Evolutionary conservation across 2,329 filamentous ascomycete genomes (phyloP).

Genomic region (Aspergillus sp.): DNA sequence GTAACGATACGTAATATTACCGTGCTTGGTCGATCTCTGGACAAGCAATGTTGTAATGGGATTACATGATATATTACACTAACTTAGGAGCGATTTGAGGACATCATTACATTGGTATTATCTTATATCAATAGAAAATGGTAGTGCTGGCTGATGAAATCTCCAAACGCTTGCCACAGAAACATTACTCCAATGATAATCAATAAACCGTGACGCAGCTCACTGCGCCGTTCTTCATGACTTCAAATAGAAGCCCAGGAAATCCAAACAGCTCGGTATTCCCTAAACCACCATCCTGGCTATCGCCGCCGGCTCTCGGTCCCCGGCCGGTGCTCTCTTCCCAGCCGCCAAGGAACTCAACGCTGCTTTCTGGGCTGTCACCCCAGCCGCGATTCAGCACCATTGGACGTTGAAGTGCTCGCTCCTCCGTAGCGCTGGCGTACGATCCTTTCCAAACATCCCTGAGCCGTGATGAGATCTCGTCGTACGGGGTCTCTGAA

Average conservation of each 20-base stretch:
- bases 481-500: slow-evolving; percentile 72
- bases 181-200: not conserved
- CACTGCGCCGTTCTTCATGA: slow-evolving; percentile 84
- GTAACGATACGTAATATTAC: not conserved
- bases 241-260: slow-evolving; percentile 89
- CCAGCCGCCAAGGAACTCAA: slow-evolving; percentile 77
- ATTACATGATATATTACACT: not conserved
- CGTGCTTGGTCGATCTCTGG: not conserved
- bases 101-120: not conserved
- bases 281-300: slow-evolving; percentile 50
- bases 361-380: slow-evolving; percentile 83
- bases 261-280: slow-evolving; percentile 89
- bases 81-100: not conserved
- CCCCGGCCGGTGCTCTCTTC: slow-evolving; percentile 59
- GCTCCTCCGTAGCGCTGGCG: slow-evolving; percentile 48
- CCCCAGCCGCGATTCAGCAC: slow-evolving; percentile 86
- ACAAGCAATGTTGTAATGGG: not conserved
- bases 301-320: slow-evolving; percentile 36
- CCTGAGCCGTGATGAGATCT: slow-evolving; percentile 62
- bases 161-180: not conserved
- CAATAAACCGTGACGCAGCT: slow-evolving; percentile 85
- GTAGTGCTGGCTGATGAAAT: not conserved
- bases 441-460: slow-evolving; percentile 64
- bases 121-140: not conserved
- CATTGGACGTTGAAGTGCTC: slow-evolving; percentile 58